A percentile compares a stretch with the other conserved stretches of the same genome.
Conservation (phyloP, 2,329 filamentous ascomycete species). For the Aspergillus fructus region DNA sequence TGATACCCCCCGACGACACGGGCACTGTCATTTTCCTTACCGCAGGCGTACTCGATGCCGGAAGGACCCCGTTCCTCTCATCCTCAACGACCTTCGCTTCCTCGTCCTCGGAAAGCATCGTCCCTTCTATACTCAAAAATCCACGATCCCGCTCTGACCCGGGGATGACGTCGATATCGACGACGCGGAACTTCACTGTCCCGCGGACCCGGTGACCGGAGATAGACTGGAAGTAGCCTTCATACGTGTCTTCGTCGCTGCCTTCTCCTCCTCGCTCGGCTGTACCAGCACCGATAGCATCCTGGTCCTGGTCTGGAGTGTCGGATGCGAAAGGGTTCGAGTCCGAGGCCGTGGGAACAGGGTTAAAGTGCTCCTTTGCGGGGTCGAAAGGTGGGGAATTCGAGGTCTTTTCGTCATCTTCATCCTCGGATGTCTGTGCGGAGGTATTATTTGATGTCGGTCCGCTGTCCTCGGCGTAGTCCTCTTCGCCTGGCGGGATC, state of each 20-base stretch:
- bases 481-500: constrained; percentile 58
- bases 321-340: constrained; percentile 28
- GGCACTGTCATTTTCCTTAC: constrained; percentile 14
- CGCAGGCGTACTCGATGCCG: constrained; percentile 15
- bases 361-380: constrained; percentile 41
- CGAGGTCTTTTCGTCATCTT: constrained; percentile 18
- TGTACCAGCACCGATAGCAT: constrained; percentile 26
- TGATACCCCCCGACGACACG: constrained; percentile 6
- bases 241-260: constrained; percentile 54
- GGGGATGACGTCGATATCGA: constrained; percentile 73
- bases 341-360: constrained; percentile 33
- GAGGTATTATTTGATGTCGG: constrained; percentile 2
- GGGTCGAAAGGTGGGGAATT: constrained; percentile 31
- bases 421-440: constrained; percentile 27
- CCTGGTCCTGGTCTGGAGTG: constrained; percentile 18
- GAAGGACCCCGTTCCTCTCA: constrained; percentile 42
- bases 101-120: constrained; percentile 70
- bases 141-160: constrained; percentile 70
- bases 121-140: constrained; percentile 83
- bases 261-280: constrained; percentile 35
- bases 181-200: constrained; percentile 73
- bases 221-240: constrained; percentile 75
- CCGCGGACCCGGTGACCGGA: constrained; percentile 69
- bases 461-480: constrained; percentile 8
- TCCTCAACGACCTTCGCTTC: constrained; percentile 61